phyloP scores from a whole-genome alignment of 139 green algal species.

The Chlorella sp. region DNA sequence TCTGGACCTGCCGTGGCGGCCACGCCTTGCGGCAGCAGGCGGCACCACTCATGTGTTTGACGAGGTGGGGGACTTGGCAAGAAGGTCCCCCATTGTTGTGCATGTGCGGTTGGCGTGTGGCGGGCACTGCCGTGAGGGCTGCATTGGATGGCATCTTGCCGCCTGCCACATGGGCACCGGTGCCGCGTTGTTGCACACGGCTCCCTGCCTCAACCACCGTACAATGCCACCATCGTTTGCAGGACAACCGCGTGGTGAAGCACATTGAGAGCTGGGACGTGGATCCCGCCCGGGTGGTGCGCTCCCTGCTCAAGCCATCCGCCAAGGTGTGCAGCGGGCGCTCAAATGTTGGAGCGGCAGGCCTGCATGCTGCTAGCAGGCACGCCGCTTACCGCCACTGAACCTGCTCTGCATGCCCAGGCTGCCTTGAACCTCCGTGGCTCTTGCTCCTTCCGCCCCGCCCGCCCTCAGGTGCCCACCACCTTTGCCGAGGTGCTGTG shows the following conservation, averaged over 20 bases:
- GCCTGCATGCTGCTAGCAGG: background rate
- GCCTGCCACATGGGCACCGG: no score
- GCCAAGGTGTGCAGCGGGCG: conserved; percentile 28
- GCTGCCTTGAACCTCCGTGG: background rate
- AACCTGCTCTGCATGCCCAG: background rate
- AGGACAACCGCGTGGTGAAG: conserved; percentile 66
- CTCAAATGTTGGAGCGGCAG: background rate
- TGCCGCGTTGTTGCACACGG: background rate
- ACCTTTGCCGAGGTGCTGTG: conserved; percentile 59
- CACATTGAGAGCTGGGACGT: conserved; percentile 84
- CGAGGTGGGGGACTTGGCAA: background rate
- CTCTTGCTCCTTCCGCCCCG: no score
- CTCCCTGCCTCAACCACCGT: no score
- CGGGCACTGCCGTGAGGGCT: no score
- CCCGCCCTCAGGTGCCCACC: background rate
- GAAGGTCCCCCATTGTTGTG: background rate
- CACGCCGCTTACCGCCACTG: no score
- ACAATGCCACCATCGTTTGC: no score
- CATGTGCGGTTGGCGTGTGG: no score
- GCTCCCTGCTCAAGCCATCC: conserved; percentile 64
- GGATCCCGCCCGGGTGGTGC: conserved; percentile 67
- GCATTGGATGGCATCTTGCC: no score
- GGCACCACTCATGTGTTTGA: conserved; percentile 78
- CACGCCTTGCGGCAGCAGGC: conserved; percentile 69
- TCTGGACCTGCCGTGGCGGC: conserved; percentile 72